A percentile compares a stretch with the other conserved stretches of the same genome.
Evolutionary conservation across 1,284 basidiomycete species (phyloP).

Genomic region (Heterobasidion parviporum): DNA sequence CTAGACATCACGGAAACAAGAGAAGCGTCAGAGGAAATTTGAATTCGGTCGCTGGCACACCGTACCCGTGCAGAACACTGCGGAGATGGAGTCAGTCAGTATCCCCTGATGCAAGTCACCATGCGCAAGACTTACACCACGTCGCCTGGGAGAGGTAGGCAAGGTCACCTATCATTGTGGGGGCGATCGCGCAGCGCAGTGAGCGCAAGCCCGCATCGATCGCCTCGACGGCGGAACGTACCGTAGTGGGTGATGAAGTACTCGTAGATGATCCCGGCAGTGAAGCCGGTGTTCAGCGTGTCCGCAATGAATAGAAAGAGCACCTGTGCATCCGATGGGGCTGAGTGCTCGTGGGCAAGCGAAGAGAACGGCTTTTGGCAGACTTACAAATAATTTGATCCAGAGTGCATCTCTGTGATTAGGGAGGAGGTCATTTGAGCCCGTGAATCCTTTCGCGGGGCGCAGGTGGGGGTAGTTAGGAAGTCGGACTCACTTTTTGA

Average conservation of each 20-base stretch:
- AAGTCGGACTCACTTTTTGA: neutral
- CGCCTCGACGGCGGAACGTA: neutral
- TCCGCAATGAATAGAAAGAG: constrained; percentile 21
- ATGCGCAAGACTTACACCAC: neutral
- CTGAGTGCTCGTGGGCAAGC: neutral
- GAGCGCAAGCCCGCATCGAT: neutral
- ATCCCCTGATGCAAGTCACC: neutral
- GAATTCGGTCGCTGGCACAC: neutral
- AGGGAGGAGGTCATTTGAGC: neutral
- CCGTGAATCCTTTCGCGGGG: neutral
- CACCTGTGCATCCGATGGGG: constrained; percentile 6
- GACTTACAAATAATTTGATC: constrained; percentile 13
- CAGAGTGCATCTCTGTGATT: constrained; percentile 10
- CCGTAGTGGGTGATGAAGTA: neutral
- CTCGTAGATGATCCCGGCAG: neutral
- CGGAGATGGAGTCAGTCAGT: neutral
- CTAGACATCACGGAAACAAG: neutral
- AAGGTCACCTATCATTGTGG: neutral
- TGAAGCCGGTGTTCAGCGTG: constrained; percentile 16
- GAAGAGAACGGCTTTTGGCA: neutral
- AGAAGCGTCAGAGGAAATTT: neutral
- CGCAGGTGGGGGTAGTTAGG: neutral
- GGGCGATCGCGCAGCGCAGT: neutral
- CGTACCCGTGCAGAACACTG: neutral
- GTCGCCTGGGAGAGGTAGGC: neutral